Base-by-base conservation (phyloP, 2,329 filamentous ascomycete genomes). In the Beauveria medogensis region DNA sequence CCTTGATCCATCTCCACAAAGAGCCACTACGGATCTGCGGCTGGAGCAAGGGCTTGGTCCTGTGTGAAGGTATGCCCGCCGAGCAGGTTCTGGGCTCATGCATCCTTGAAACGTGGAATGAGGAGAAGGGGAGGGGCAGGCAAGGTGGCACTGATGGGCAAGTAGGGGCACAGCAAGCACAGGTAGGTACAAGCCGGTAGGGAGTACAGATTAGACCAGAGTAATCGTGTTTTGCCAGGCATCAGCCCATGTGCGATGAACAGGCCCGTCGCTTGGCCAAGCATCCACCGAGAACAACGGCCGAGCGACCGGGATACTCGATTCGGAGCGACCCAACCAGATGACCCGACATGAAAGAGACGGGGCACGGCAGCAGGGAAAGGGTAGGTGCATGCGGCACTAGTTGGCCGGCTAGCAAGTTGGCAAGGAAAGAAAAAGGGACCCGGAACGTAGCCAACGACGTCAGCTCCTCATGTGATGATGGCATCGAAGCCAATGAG, bases 401-500 rank as follows among this genome's bases (percentile, higher is more conserved):
- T 57, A 34, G 30, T 34, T 14, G 30, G 4, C 30, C 12, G 30
- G 30, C 30, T 34, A 34, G 30, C 30, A 34, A 34, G 30, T 34
- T 34, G 30, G 30, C 30, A 14, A 40, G 18, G 3, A 43, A 43
- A n/a, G 22, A 44, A 30, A 20, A 30, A 55, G 24, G 40, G 40
- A 22, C 24, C 7, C 16, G 18, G 2, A 44, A 14, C 24, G 55
- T 34, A 50, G 55, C 37, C 55, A 52, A 59, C 47, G 37, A 51
- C 10, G 22, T 41, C 16, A n/a, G 30, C 9, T 40, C 44, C 30
- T 37, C 40, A 59, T 59, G 56, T 52, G 47, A 52, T 59, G 18
- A 52, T 44, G 56, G 30, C 5, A 34, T 43, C 24, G 47, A 58
- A 48, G 56, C 56, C 56, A 59, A 59, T 59, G 34, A n/a, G 56